Base-by-base conservation (phyloP, 371 early-diverging fungal genomes). In the Massospora cicadina region DNA sequence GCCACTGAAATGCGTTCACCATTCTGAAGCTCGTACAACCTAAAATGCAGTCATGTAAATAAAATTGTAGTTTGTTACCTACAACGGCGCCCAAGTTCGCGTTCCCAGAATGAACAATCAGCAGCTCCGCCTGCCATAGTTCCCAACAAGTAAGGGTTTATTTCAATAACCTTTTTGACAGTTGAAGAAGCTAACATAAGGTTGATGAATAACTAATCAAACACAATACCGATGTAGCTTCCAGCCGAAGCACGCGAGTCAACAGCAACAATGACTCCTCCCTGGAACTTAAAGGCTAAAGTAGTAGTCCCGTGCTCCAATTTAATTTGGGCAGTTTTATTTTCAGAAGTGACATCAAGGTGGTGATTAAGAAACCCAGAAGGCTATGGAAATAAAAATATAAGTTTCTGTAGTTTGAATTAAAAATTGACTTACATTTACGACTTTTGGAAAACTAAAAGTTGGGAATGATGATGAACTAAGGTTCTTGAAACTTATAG, bases 81-180 rank as follows among this genome's bases (percentile, higher is more conserved):
- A 80, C 97, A 98, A 66, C 95, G 85, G 69, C 93, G 81, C 21
- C 99, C 99, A 68, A 99, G 86, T 69, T 95, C 91, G 64, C 98
- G 89, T 74, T 99, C 98, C 99, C 99, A 99, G 77, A 87, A 99
- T 61, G 86, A 88, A 80, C 99, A 99, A 75, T 99, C 99, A n/a
- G 99, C 99, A 28, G 99, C 99, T 77, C 99, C 99, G 67, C 99
- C 99, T 53, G 99, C 99, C 98, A 99, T 96, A 26, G 99, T 99
- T 56, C 99, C 99, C 67, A 99, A 81, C 60, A 99, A 79, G 75
- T 95, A 95, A 54, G 95, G 95, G 76, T 99, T 99, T 71, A 99
- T 97, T 75, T 99, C 98, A 72, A 99, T 99, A 25, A 99, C 95
- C 79, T 99, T 99, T 70, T 98, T 95, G 29, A 99, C 99, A 29